Conservation (phyloP, 441 rosid genomes). For the Pelargonium myrrhifolium region DNA sequence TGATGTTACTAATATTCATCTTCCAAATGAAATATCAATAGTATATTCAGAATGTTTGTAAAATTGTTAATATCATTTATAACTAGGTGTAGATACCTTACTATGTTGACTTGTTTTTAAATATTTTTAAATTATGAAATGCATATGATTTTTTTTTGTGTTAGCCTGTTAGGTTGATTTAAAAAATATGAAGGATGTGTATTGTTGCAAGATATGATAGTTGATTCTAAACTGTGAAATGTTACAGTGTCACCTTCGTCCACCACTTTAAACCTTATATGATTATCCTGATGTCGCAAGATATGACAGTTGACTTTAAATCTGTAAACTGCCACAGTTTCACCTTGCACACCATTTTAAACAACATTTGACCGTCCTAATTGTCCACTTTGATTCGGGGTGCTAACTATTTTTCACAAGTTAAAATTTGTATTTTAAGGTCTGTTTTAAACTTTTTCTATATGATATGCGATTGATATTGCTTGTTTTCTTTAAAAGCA, state of each 20-base stretch:
- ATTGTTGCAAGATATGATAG: background rate
- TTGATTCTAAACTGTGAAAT: background rate
- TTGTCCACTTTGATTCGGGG: background rate
- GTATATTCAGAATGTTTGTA: background rate
- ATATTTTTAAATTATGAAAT: too few relatives aligned
- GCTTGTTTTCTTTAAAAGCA: background rate
- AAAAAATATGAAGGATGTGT: background rate
- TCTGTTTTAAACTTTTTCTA: background rate
- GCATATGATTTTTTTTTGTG: too few relatives aligned
- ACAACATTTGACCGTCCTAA: too few relatives aligned
- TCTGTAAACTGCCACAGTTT: background rate
- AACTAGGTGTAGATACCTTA: background rate
- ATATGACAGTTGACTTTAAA: background rate
- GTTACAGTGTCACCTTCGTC: background rate
- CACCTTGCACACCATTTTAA: background rate
- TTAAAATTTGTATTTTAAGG: background rate
- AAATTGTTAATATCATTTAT: background rate
- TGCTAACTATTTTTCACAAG: background rate
- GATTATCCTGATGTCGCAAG: background rate
- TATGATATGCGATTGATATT: background rate
- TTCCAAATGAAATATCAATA: background rate
- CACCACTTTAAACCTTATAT: background rate
- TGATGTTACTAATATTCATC: background rate
- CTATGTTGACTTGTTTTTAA: too few relatives aligned
- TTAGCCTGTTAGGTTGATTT: background rate